Conservation (phyloP, 495 filamentous ascomycete species). For the Durotheca rogersii region DNA sequence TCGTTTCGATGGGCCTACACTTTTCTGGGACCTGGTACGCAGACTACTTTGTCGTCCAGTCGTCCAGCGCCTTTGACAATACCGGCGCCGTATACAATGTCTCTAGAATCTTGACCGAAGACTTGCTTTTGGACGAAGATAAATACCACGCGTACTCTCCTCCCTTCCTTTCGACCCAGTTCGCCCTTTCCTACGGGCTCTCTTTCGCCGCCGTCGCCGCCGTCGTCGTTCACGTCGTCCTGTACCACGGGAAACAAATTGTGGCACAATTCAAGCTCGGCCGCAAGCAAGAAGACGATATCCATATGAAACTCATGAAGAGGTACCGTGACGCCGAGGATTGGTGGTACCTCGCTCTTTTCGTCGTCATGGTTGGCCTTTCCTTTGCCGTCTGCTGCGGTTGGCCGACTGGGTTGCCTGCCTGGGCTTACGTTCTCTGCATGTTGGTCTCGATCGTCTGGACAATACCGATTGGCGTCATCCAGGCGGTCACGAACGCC, state of each 20-base stretch:
- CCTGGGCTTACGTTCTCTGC: constrained; percentile 65
- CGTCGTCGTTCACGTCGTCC: constrained; percentile 58
- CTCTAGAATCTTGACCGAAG: constrained; percentile 48
- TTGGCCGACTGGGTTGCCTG: constrained; percentile 63
- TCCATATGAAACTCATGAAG: constrained; percentile 64
- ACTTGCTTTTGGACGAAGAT: constrained; percentile 51
- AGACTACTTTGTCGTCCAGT: constrained; percentile 57
- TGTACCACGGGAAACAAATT: constrained; percentile 66
- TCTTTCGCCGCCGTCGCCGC: constrained; percentile 68
- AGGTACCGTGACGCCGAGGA: constrained; percentile 58
- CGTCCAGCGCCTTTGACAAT: constrained; percentile 60
- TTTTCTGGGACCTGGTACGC: constrained; percentile 67
- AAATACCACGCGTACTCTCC: constrained; percentile 61
- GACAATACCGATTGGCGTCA: constrained; percentile 56
- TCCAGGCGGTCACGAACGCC: constrained; percentile 68
- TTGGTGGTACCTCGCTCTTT: constrained; percentile 55
- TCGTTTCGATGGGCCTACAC: constrained; percentile 56
- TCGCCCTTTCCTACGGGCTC: constrained; percentile 63
- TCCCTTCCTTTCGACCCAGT: constrained; percentile 62
- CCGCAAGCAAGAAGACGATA: constrained; percentile 60
- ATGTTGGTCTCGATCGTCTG: constrained; percentile 56
- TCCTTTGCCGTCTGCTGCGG: constrained; percentile 56
- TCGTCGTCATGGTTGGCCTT: constrained; percentile 45
- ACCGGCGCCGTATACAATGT: constrained; percentile 59
- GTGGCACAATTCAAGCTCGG: constrained; percentile 52